These are phyloP conservation scores for Styphnolobium japonicum DNA, from an alignment of 306 rosid species.

Conservation along the genomic window DNA sequence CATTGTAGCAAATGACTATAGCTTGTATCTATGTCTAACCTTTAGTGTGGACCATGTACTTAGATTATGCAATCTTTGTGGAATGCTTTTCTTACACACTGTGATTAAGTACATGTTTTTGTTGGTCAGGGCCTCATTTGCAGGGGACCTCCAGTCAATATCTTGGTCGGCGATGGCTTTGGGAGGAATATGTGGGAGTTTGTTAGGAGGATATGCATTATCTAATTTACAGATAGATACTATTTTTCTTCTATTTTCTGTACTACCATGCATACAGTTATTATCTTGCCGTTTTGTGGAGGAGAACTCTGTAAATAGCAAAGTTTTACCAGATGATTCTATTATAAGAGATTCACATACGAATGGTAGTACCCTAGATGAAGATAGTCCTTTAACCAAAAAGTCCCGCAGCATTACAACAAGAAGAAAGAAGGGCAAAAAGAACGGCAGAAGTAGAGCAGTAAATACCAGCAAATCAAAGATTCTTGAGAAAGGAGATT, in stretches of 20 bases:
- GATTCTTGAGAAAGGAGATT: slow-evolving; percentile 32
- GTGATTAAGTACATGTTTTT: slow-evolving; percentile 3
- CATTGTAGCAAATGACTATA: neutral
- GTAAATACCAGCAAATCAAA: slow-evolving; percentile 31
- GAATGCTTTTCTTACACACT: neutral
- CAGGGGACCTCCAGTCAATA: slow-evolving; percentile 82
- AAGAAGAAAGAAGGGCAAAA: slow-evolving; percentile 60
- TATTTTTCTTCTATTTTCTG: slow-evolving; percentile 71
- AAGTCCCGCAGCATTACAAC: slow-evolving; percentile 36
- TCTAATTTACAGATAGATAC: slow-evolving; percentile 52
- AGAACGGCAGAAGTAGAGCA: slow-evolving; percentile 31
- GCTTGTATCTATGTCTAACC: neutral
- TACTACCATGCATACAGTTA: slow-evolving; percentile 68
- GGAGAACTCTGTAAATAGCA: slow-evolving; percentile 46
- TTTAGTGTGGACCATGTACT: slow-evolving; percentile 7
- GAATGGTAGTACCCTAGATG: slow-evolving; percentile 32
- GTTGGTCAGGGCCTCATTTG: slow-evolving; percentile 62
- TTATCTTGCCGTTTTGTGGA: slow-evolving; percentile 71
- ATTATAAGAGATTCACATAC: slow-evolving; percentile 25
- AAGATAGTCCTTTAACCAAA: slow-evolving; percentile 33
- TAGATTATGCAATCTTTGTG: neutral
- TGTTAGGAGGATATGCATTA: slow-evolving; percentile 77
- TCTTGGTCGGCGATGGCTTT: slow-evolving; percentile 89
- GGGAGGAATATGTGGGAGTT: slow-evolving; percentile 84
- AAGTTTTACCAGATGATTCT: slow-evolving; percentile 35